Conservation (phyloP, 768 basidiomycete species). For the Psilocybe sp. region DNA sequence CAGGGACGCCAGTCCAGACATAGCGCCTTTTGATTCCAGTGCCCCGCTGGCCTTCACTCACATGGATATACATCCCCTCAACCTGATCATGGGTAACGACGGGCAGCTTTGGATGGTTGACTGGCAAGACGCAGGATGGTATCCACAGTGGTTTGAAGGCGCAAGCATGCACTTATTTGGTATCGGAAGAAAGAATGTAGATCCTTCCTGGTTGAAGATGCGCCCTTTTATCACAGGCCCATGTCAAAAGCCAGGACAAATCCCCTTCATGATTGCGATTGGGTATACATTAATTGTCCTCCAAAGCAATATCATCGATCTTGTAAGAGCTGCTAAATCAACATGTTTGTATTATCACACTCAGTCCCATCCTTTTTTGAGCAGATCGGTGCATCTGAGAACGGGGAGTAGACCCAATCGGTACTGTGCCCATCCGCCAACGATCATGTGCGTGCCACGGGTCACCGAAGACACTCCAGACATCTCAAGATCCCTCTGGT, state of each 20-base stretch:
- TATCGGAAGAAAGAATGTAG: background rate
- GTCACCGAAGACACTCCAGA: no score
- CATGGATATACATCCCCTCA: conserved; percentile 20
- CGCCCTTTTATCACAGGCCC: background rate
- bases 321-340: no score
- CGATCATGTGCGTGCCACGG: no score
- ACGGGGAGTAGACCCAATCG: no score
- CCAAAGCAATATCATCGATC: background rate
- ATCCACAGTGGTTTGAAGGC: conserved; percentile 24
- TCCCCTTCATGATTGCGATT: background rate
- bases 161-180: conserved; percentile 4
- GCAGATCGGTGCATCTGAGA: no score
- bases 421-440: no score
- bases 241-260: background rate
- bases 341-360: no score
- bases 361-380: no score
- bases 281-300: background rate
- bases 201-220: background rate
- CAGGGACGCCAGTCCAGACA: background rate
- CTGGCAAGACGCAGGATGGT: conserved; percentile 23
- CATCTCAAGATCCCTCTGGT: no score
- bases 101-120: conserved; percentile 28
- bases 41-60: conserved; percentile 23
- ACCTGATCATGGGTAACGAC: conserved; percentile 22
- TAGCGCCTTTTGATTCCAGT: background rate